phyloP scores from a whole-genome alignment of 2,329 filamentous ascomycete species.

The Paramyrothecium roridum region DNA sequence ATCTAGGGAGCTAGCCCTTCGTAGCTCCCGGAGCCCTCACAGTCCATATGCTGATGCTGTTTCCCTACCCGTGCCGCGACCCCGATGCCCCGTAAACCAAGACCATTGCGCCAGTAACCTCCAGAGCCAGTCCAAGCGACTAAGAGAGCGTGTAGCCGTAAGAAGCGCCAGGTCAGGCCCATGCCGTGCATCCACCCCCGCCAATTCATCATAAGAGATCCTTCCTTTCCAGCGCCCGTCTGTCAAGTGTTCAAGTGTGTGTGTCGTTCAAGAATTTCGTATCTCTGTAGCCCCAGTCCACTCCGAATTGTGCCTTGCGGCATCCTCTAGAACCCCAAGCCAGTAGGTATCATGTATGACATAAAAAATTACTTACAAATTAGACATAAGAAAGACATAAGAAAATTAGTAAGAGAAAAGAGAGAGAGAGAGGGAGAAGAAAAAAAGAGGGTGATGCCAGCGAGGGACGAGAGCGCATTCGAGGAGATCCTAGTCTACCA shows the following conservation, averaged over 20 bases:
- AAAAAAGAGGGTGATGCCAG: conserved; percentile 10
- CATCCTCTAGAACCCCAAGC: conserved; percentile 33
- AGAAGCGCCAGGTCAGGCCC: neutral
- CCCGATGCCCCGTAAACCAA: neutral
- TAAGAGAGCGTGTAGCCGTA: neutral
- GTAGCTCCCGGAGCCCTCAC: neutral
- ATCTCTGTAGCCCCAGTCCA: conserved; percentile 16
- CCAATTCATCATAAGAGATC: neutral
- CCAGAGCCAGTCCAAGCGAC: neutral
- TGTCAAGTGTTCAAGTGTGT: conserved; percentile 20
- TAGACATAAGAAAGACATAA: conserved; percentile 18
- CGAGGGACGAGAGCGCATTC: conserved; percentile 3
- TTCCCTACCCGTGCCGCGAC: neutral
- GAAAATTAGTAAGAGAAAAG: conserved; percentile 17
- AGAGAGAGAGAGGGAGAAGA: conserved; percentile 17
- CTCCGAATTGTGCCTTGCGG: conserved; percentile 33
- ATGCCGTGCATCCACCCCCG: neutral
- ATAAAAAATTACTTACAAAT: conserved; percentile 17
- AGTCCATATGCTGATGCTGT: neutral
- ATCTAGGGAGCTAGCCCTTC: neutral
- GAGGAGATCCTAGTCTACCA: conserved; percentile 11
- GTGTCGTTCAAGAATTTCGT: conserved; percentile 26
- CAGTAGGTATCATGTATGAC: conserved; percentile 28
- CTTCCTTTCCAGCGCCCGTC: neutral
- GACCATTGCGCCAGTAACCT: neutral